Base-by-base conservation (phyloP, 192 early-diverging fungal species). In the Geranomyces michiganensis region DNA sequence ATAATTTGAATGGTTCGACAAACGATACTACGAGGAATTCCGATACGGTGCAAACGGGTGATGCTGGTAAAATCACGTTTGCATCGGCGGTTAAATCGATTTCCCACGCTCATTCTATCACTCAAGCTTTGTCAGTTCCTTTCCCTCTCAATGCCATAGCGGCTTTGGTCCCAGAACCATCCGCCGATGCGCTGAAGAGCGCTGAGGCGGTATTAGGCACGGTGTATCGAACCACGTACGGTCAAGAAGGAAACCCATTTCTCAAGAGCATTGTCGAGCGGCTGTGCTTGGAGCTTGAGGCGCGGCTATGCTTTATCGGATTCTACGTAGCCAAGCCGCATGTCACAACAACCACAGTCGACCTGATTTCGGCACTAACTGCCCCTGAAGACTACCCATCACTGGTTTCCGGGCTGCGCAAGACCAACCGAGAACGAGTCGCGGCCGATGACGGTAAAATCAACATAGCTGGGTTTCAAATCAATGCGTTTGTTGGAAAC, bases 301-400 rank as follows among this genome's bases (percentile, higher is more conserved):
- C 47, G 0, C 64, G 64, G 1, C 33, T 65, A 0, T 22, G 32
- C 24, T 65, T 65, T 47, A 32, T 65, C 64, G 64, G 64, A 17
- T 65, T 48, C 47, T 65, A 49, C 45, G 43, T 65, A 33, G 44
- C 64, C 13, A 30, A 49, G 19, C 64, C 43, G 64, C 36, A 48
- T 22, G 0, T 65, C 15, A 45, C 43, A 7, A 44, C 64, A 10
- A 27, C 33, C 64, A 49, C 64, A 29, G 47, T 65, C 41, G 64
- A 65, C 64, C 47, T 65, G 19, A 65, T 65, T 26, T 65, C 64
- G 44, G 33, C 5, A 17, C 21, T 65, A 9, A 65, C 41, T 65
- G 22, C 64, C 30, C 64, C 64, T 1, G 21, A 49, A 65, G 64
- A 30, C 21, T 65, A 44, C 24, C 21, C 43, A 22, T 65, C 64